Evolutionary conservation across 2,329 filamentous ascomycete species (phyloP).

Genomic region (Diplodia corticola): DNA sequence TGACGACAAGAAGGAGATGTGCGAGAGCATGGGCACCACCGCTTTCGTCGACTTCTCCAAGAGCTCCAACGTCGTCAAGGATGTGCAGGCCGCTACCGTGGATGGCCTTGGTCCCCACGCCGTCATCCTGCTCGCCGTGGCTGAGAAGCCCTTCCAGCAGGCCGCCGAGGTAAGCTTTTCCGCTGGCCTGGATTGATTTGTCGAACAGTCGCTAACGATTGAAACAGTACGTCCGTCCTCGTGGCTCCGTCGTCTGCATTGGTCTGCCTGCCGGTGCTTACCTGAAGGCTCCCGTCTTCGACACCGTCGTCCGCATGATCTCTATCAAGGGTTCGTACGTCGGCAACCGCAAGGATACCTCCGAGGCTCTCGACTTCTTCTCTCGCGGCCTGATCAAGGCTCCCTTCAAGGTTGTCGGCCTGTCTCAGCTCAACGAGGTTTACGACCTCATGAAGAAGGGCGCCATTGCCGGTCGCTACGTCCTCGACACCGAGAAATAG

Average conservation of each 20-base stretch:
- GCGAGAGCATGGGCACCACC: constrained; percentile 66
- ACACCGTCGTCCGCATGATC: constrained; percentile 87
- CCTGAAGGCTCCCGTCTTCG: constrained; percentile 82
- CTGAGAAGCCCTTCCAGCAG: constrained; percentile 94
- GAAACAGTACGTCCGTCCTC: constrained; percentile 70
- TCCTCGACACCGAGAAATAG: constrained; percentile 64
- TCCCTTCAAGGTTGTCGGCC: constrained; percentile 80
- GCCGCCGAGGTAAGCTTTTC: constrained; percentile 58
- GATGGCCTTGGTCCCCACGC: constrained; percentile 85
- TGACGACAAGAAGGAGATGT: constrained; percentile 72
- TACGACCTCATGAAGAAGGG: constrained; percentile 69
- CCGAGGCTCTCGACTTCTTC: constrained; percentile 91
- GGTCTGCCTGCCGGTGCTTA: constrained; percentile 80
- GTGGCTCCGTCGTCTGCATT: constrained; percentile 83
- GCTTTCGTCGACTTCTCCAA: constrained; percentile 78
- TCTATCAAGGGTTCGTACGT: constrained; percentile 91
- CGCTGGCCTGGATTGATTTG: constrained; percentile 29
- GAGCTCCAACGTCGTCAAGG: constrained; percentile 74
- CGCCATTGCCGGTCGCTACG: constrained; percentile 75
- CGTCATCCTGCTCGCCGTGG: constrained; percentile 80
- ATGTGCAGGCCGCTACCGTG: constrained; percentile 77
- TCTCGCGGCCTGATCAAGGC: constrained; percentile 78
- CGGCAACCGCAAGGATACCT: constrained; percentile 83
- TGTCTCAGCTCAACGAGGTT: constrained; percentile 77
- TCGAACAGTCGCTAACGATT: neutral